Evolutionary conservation across 1,284 basidiomycete species (phyloP).

Genomic region (Neonothopanus nambi): DNA sequence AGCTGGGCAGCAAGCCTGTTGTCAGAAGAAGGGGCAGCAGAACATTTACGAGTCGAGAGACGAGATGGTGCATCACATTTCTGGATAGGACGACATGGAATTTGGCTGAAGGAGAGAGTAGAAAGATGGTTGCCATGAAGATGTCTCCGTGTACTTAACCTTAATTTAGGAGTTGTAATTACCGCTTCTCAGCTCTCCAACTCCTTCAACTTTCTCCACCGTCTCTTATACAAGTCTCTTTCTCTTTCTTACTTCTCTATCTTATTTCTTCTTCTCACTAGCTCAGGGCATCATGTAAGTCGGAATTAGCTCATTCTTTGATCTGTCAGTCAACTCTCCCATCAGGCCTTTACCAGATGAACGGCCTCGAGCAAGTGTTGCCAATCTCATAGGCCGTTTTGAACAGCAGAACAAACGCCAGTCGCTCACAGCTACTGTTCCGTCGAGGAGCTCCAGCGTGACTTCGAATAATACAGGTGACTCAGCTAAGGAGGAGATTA

Average conservation of each 20-base stretch:
- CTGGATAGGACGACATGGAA: constrained; percentile 9
- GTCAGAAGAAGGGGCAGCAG: too few relatives aligned
- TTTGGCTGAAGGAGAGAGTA: constrained; percentile 3
- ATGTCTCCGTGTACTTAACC: not conserved
- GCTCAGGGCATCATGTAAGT: constrained; percentile 9
- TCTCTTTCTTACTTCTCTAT: not conserved
- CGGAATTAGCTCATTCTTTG: not conserved
- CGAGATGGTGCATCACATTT: constrained; percentile 19
- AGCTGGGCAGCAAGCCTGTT: constrained; percentile 50
- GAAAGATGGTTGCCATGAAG: constrained; percentile 2
- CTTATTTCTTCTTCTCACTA: not conserved
- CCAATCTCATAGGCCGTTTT: constrained; percentile 81
- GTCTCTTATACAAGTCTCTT: not conserved
- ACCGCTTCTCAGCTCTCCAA: too few relatives aligned
- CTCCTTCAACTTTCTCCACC: not conserved
- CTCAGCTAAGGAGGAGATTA: constrained; percentile 59
- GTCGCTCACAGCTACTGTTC: constrained; percentile 32
- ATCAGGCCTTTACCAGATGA: constrained; percentile 80
- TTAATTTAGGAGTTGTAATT: not conserved
- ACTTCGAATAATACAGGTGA: constrained; percentile 64
- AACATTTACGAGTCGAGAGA: constrained; percentile 28
- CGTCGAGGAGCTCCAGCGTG: constrained; percentile 59
- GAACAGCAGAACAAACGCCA: constrained; percentile 74
- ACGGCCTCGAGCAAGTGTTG: constrained; percentile 76
- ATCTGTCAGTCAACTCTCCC: constrained; percentile 10